phyloP scores from a whole-genome alignment of 2,329 filamentous ascomycete species.

The Trichoderma arundinaceum region DNA sequence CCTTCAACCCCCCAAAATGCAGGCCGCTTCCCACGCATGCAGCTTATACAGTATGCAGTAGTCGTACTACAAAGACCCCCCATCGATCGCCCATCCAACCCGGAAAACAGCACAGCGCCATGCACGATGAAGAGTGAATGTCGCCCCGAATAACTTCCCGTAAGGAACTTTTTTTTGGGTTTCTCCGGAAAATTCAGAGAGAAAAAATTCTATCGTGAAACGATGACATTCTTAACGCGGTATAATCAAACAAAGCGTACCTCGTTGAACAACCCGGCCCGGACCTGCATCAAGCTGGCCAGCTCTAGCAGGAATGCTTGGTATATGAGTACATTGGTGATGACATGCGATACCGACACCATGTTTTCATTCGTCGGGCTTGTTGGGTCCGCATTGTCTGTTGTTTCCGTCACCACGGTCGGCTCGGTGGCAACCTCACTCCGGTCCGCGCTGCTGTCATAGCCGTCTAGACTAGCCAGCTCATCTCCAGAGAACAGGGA shows the following conservation, averaged over 20 bases:
- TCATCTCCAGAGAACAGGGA: slow-evolving; percentile 32
- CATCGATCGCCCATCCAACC: neutral
- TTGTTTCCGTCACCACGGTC: slow-evolving; percentile 36
- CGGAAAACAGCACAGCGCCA: neutral
- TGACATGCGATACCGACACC: slow-evolving; percentile 75
- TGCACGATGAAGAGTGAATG: neutral
- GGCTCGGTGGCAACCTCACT: slow-evolving; percentile 37
- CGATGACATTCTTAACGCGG: neutral
- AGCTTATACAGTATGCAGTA: slow-evolving; percentile 14
- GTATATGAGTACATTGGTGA: slow-evolving; percentile 79
- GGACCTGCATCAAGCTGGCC: slow-evolving; percentile 74
- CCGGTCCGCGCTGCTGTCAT: slow-evolving; percentile 31
- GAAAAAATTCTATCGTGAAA: neutral
- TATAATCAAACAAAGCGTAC: slow-evolving; percentile 62
- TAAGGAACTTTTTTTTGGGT: neutral
- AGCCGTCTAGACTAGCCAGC: slow-evolving; percentile 32
- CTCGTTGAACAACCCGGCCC: slow-evolving; percentile 77
- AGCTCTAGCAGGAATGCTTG: slow-evolving; percentile 82
- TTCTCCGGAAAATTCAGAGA: neutral
- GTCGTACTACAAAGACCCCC: slow-evolving; percentile 12
- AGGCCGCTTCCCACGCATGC: slow-evolving; percentile 2
- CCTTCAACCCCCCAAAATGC: neutral
- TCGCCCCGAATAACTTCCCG: slow-evolving; percentile 10
- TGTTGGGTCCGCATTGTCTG: slow-evolving; percentile 30
- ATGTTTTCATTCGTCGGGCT: slow-evolving; percentile 40